These are phyloP conservation scores for Penicillium dipodomyicola DNA, from an alignment of 495 filamentous ascomycete genomes.

Conservation along the genomic window DNA sequence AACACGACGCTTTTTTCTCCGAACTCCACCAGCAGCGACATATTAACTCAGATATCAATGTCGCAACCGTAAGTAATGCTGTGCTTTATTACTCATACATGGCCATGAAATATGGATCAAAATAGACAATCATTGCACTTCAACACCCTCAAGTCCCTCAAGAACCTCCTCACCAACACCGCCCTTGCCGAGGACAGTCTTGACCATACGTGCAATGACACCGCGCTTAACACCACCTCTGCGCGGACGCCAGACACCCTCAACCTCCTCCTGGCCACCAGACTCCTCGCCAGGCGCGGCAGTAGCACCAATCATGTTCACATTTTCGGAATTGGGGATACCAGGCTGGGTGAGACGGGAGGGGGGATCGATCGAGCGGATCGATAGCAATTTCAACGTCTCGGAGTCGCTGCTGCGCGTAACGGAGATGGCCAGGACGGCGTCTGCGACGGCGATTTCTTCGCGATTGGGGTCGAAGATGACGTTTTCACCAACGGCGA, in stretches of 20 bases:
- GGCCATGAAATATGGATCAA: neutral
- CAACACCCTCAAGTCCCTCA: constrained; percentile 64
- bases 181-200: constrained; percentile 62
- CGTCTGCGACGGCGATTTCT: constrained; percentile 89
- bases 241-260: constrained; percentile 76
- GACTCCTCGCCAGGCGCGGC: constrained; percentile 27
- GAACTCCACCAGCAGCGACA: constrained; percentile 4
- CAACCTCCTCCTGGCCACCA: constrained; percentile 52
- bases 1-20: constrained; percentile 3
- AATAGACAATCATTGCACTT: constrained; percentile 34
- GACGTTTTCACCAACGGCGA: constrained; percentile 80
- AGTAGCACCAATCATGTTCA: constrained; percentile 53
- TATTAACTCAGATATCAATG: constrained; percentile 1
- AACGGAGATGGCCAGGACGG: constrained; percentile 76
- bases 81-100: neutral
- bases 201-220: constrained; percentile 64
- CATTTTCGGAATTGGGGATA: constrained; percentile 66
- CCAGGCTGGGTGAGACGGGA: constrained; percentile 68
- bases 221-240: constrained; percentile 70
- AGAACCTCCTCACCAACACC: constrained; percentile 85
- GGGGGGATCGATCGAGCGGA: constrained; percentile 67
- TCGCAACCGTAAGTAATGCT: neutral
- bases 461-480: constrained; percentile 90
- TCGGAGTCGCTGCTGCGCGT: constrained; percentile 36
- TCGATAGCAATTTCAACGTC: constrained; percentile 53